Evolutionary conservation across 2,329 filamentous ascomycete species (phyloP), one percentile per base, ranked within the genome.

Genomic region (Cytospora schulzeri): DNA sequence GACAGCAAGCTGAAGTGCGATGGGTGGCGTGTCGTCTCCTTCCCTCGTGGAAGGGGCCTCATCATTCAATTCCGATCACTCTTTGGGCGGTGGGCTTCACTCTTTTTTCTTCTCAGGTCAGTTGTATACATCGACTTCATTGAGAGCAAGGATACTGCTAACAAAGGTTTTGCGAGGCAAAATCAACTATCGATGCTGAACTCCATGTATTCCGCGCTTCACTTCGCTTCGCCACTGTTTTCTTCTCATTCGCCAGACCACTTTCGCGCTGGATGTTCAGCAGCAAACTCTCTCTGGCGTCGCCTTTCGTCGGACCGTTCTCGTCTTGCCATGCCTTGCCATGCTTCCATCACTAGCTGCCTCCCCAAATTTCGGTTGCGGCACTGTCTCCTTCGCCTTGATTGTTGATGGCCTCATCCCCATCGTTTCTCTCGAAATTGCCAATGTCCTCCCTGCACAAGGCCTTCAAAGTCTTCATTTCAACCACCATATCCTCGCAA

Each of bases 21-120:
- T 74, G 70, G 70, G 72, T 72, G 71, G 72, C 72, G 71, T 74
- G 70, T 64, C 64, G 68, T 65, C 58, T 57, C 61, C 62, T 38
- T 63, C 63, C 57, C 54, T 66, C 57, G 62, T 64, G 62, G 50
- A 52, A 48, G 52, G 52, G 67, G 62, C 61, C 56, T 64, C 68
- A 72, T 69, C 69, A 71, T 74, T 70, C 72, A 70, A 74, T 74
- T 73, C 72, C 71, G 72, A 73, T 74, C 68, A 74, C 68, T 70
- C 72, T 74, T 69, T 72, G 70, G 71, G 69, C 71, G 72, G 70
- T 70, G 69, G 67, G 68, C 71, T 72, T 73, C 72, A 73, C 63
- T 54, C 56, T 57, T 66, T 70, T 70, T 69, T 53, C 60, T 38
- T 38, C 52, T 57, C 62, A 71, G 72, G 72, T 74, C 70, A 71